phyloP scores from a whole-genome alignment of 176 grass and related monocot genomes.

The Tuctoria greenei region DNA sequence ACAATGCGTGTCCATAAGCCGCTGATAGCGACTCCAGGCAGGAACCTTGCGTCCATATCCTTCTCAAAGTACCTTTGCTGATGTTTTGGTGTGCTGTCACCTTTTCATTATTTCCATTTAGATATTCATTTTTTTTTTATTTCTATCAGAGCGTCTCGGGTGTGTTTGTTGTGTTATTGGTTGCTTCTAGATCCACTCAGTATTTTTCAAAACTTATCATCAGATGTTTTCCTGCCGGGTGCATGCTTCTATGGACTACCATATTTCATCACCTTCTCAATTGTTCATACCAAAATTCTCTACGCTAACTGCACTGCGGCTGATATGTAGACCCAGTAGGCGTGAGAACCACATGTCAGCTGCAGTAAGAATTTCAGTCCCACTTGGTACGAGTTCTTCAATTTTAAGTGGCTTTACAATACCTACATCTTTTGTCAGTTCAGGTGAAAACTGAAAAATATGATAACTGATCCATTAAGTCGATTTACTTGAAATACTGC shows the following conservation, averaged over 20 bases:
- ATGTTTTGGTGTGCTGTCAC: background rate
- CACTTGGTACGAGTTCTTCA: too few species aligned
- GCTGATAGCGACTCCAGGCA: background rate
- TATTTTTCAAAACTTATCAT: background rate
- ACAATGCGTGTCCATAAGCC: background rate
- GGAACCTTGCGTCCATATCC: conserved; percentile 33
- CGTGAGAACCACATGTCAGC: too few species aligned
- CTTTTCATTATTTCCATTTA: background rate
- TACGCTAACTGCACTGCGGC: too few species aligned
- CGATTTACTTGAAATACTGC: background rate
- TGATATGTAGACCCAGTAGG: too few species aligned
- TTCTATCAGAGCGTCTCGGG: background rate
- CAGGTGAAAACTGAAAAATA: background rate
- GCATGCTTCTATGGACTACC: background rate
- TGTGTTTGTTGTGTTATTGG: background rate
- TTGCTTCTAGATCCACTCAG: background rate
- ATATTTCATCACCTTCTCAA: background rate
- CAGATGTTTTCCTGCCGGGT: background rate
- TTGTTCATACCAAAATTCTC: too few species aligned
- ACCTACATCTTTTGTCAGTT: background rate
- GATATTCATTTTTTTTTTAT: background rate
- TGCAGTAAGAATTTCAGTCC: too few species aligned
- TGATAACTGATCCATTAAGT: background rate
- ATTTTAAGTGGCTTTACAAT: too few species aligned
- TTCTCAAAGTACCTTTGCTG: conserved; percentile 26